phyloP scores from a whole-genome alignment of 495 filamentous ascomycete genomes.

The Diplogelasinospora grovesii region DNA sequence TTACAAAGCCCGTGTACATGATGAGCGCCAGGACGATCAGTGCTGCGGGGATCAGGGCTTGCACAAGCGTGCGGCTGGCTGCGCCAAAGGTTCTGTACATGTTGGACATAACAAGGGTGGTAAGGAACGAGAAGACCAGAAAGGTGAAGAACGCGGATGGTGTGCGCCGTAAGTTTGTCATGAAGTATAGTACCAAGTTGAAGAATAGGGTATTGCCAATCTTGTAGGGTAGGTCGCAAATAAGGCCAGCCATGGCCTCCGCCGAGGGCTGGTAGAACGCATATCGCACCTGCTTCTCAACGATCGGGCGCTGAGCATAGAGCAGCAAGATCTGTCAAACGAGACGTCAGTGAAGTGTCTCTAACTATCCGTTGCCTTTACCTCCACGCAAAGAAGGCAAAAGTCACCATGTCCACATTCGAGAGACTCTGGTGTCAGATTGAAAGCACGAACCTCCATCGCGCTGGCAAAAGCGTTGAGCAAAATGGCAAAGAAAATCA shows the following conservation, averaged over 20 bases:
- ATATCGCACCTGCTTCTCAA: slow-evolving; percentile 57
- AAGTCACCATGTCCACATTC: not conserved
- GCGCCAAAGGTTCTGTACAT: slow-evolving; percentile 68
- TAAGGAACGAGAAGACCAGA: slow-evolving; percentile 46
- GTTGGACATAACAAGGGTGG: slow-evolving; percentile 46
- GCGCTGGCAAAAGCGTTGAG: slow-evolving; percentile 42
- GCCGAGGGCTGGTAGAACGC: slow-evolving; percentile 55
- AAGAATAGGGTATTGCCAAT: slow-evolving; percentile 39
- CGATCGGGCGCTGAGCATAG: slow-evolving; percentile 52
- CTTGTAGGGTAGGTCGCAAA: slow-evolving; percentile 50
- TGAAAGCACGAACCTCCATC: slow-evolving; percentile 42
- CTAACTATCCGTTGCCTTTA: not conserved
- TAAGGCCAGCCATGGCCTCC: slow-evolving; percentile 48
- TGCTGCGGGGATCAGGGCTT: slow-evolving; percentile 63
- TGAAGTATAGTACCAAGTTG: slow-evolving; percentile 49
- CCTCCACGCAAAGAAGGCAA: not conserved
- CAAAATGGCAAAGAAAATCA: slow-evolving; percentile 65
- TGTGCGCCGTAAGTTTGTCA: slow-evolving; percentile 44
- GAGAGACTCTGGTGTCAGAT: not conserved
- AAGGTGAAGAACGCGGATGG: slow-evolving; percentile 55
- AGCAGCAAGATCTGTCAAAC: slow-evolving; percentile 52
- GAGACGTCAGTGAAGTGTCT: too few relatives aligned
- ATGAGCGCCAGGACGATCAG: slow-evolving; percentile 62
- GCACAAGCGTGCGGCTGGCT: slow-evolving; percentile 55
- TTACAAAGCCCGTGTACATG: slow-evolving; percentile 74